phyloP scores from a whole-genome alignment of 768 basidiomycete genomes.

The Leccinum boreale region DNA sequence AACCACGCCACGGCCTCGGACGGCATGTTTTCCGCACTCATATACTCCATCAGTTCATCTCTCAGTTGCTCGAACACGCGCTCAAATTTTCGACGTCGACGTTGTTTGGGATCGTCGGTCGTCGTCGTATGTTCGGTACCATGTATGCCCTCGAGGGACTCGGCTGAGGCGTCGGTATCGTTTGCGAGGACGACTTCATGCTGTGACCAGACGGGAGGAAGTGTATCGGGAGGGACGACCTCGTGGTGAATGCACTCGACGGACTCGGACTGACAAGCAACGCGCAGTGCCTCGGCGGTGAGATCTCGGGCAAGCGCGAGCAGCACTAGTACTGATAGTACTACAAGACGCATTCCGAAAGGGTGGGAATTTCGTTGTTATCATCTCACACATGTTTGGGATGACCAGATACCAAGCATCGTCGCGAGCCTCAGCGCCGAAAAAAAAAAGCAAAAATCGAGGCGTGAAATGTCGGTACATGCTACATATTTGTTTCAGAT shows the following conservation, averaged over 20 bases:
- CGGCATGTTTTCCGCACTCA: constrained; percentile 73
- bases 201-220: neutral
- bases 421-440: too few relatives aligned
- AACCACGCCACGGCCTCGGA: constrained; percentile 83
- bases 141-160: neutral
- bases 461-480: too few relatives aligned
- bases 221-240: neutral
- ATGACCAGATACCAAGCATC: too few relatives aligned
- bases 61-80: constrained; percentile 66
- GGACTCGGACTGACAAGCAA: neutral
- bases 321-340: neutral
- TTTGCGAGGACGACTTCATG: neutral
- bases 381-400: too few relatives aligned
- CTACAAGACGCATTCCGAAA: neutral
- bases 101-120: constrained; percentile 29
- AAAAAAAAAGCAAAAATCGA: too few relatives aligned
- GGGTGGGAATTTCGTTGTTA: neutral
- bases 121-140: neutral
- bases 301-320: neutral
- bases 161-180: neutral
- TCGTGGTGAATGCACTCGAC: neutral
- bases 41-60: constrained; percentile 72
- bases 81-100: constrained; percentile 61
- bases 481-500: too few relatives aligned
- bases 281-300: neutral